Conservation (phyloP, 192 early-diverging fungal species). For the Podila horticola region DNA sequence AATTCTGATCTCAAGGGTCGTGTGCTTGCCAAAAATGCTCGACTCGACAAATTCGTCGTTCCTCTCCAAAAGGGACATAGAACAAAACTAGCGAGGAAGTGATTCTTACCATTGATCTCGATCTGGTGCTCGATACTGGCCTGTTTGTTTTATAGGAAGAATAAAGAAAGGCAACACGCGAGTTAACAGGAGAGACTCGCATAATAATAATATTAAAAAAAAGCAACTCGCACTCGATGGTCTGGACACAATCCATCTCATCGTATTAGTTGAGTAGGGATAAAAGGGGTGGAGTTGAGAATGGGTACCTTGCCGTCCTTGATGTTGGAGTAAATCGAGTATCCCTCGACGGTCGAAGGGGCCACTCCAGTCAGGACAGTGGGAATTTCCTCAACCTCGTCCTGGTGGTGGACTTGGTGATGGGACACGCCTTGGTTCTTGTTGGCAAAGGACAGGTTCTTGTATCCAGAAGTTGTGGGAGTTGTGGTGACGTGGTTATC, state of each 20-base stretch:
- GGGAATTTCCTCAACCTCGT: neutral
- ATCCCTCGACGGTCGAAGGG: constrained; percentile 18
- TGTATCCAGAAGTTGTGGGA: neutral
- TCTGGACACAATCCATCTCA: neutral
- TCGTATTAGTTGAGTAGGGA: neutral
- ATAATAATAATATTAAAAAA: neutral
- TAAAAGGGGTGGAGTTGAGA: neutral
- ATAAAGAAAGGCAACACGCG: neutral
- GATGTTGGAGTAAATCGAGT: constrained; percentile 44
- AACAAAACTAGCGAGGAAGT: too few relatives aligned
- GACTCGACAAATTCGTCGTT: too few relatives aligned
- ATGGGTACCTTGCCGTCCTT: constrained; percentile 37
- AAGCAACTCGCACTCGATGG: neutral
- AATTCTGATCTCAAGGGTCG: too few relatives aligned
- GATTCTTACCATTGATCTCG: constrained; percentile 35
- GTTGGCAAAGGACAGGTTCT: constrained; percentile 21
- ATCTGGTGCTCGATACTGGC: constrained; percentile 45
- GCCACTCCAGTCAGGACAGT: neutral
- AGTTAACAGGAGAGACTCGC: too few relatives aligned
- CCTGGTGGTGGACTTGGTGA: neutral
- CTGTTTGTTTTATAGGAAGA: constrained; percentile 1
- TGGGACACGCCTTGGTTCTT: neutral
- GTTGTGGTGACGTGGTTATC: neutral
- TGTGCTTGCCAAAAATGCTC: too few relatives aligned
- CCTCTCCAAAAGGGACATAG: too few relatives aligned